Evolutionary conservation across 2,329 filamentous ascomycete species (phyloP), one percentile per base, ranked within the genome.

Genomic region (Emergomyces africanus): DNA sequence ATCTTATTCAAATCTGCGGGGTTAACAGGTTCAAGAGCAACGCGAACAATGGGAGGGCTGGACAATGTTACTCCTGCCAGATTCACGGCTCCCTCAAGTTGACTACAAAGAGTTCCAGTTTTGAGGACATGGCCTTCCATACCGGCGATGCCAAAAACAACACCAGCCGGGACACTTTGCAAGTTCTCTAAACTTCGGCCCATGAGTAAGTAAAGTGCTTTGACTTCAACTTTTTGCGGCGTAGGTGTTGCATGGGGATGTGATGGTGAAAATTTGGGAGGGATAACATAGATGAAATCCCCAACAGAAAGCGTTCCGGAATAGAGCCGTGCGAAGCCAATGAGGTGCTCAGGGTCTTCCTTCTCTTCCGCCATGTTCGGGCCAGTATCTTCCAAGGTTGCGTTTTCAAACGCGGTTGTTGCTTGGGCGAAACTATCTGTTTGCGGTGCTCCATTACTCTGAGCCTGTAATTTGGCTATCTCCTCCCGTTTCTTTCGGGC

Each of bases 91-190:
- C 94, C 94, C 54, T 90, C 86, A 0, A 95, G 77, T 63, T 88
- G 87, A 64, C 89, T 95, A 76, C 90, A 96, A 3, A 99, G 78
- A 0, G 94, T 99, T 14, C 91, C 94, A 0, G 90, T 95, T 72
- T 99, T 99, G 58, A 99, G 80, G n/a, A 99, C 87, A 62, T 92
- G 87, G 18, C 91, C 92, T 68, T 94, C 91, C 0, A 99, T 82
- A 1, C 94, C 94, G 37, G 87, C 90, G 58, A 99, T 94, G 28
- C 94, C 94, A 69, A 99, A 97, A 4, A 99, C 88, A 8, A 95
- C 91, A 49, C 94, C 94, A 0, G 94, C 92, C 5, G 92, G 92
- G 0, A 97, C 92, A 0, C 87, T 87, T 18, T 83, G 81, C 0
- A 99, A 81, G 1, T 86, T 81, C 69, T 97, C 92, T 4, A 99